Conservation (phyloP, 805 yeast species). For the Hanseniaspora pseudoguilliermondii region DNA sequence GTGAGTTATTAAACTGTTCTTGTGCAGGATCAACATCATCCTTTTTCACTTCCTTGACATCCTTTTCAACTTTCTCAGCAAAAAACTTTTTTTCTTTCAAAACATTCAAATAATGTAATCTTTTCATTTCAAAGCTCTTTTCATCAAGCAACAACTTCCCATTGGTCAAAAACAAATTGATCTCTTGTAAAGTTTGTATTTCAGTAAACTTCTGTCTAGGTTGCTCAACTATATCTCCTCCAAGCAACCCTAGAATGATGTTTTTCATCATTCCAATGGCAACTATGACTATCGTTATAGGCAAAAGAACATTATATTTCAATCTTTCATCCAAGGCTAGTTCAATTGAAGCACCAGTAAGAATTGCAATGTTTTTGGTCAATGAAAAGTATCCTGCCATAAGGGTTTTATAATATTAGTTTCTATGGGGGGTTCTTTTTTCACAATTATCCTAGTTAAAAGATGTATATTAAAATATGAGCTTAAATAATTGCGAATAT, state of each 20-base stretch:
- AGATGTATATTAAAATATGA: not conserved
- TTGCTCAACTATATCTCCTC: constrained; percentile 44
- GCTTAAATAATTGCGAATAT: no score
- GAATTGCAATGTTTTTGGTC: constrained; percentile 13
- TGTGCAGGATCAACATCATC: constrained; percentile 47
- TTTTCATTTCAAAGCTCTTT: constrained; percentile 41
- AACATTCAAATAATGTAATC: constrained; percentile 34
- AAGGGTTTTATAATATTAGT: not conserved
- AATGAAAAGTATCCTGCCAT: constrained; percentile 7
- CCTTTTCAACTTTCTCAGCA: constrained; percentile 30
- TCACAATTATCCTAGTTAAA: no score
- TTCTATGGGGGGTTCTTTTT: no score
- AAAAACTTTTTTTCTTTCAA: constrained; percentile 44
- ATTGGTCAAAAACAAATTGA: constrained; percentile 45
- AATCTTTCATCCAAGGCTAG: constrained; percentile 66
- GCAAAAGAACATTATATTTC: constrained; percentile 80
- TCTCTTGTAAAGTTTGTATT: constrained; percentile 49
- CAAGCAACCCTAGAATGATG: constrained; percentile 48
- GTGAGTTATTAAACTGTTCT: constrained; percentile 6
- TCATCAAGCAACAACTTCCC: constrained; percentile 37
- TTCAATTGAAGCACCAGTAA: constrained; percentile 33
- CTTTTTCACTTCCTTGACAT: constrained; percentile 21
- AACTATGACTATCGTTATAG: constrained; percentile 82
- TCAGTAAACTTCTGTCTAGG: constrained; percentile 44
- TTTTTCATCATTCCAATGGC: constrained; percentile 70